phyloP scores from a whole-genome alignment of 176 grass and related monocot species.

The Typha latifolia region DNA sequence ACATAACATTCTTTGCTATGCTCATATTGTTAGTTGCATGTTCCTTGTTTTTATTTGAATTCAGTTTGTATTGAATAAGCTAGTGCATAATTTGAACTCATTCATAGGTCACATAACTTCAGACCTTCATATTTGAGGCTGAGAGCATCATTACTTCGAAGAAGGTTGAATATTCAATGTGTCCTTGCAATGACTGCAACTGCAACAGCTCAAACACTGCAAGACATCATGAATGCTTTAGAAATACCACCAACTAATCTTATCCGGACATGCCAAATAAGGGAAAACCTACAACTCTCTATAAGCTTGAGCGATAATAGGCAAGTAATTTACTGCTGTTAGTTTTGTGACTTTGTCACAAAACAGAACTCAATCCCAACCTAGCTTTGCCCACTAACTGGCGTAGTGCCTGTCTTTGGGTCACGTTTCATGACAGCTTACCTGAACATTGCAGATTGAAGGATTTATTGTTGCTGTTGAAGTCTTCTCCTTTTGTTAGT shows the following conservation, averaged over 20 bases:
- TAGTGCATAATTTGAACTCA: slow-evolving; percentile 14
- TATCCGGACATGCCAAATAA: slow-evolving; percentile 61
- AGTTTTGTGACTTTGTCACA: not conserved
- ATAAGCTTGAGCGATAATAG: slow-evolving; percentile 61
- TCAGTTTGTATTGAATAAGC: slow-evolving; percentile 2
- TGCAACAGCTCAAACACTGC: slow-evolving; percentile 67
- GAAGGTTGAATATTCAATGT: slow-evolving; percentile 69
- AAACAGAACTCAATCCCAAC: not conserved
- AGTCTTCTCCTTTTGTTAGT: slow-evolving; percentile 57
- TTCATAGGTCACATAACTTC: slow-evolving; percentile 93
- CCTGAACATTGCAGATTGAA: slow-evolving; percentile 46
- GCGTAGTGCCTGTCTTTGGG: not conserved
- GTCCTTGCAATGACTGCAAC: slow-evolving; percentile 98
- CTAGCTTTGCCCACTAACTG: not conserved
- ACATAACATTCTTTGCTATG: not conserved
- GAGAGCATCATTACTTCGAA: slow-evolving; percentile 62
- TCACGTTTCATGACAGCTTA: not conserved
- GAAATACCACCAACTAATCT: slow-evolving; percentile 66
- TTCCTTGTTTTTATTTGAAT: slow-evolving; percentile 5
- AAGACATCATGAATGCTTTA: slow-evolving; percentile 72
- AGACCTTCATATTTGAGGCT: slow-evolving; percentile 95
- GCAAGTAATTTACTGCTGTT: slow-evolving; percentile 23
- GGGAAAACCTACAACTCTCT: slow-evolving; percentile 66
- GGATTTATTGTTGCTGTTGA: slow-evolving; percentile 77
- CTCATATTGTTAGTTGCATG: slow-evolving; percentile 1